Evolutionary conservation across 257 asterid genomes (phyloP).

Genomic region (Solanum sejunctum): DNA sequence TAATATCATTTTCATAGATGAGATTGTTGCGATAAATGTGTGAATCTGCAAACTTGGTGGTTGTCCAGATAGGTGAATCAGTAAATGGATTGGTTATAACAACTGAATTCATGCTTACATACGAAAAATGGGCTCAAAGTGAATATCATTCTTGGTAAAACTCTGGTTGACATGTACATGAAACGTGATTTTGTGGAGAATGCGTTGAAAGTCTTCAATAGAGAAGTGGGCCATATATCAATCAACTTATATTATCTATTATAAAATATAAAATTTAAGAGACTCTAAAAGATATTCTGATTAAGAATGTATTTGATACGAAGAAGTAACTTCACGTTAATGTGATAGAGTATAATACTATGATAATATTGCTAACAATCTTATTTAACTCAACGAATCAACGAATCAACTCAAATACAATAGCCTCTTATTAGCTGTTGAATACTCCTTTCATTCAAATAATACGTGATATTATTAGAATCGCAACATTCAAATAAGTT

Average conservation of each 20-base stretch:
- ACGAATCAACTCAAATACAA: neutral
- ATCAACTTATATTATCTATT: neutral
- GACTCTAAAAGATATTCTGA: neutral
- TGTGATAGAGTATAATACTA: neutral
- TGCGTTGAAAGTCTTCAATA: slow-evolving; percentile 51
- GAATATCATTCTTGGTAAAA: slow-evolving; percentile 56
- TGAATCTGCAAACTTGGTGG: slow-evolving; percentile 42
- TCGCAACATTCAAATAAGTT: neutral
- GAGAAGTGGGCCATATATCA: neutral
- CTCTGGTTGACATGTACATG: slow-evolving; percentile 82
- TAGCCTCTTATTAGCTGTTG: too few relatives aligned
- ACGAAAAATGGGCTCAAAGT: slow-evolving; percentile 37
- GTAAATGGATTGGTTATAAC: slow-evolving; percentile 44
- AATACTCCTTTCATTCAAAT: neutral
- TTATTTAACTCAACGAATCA: neutral
- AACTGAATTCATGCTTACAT: slow-evolving; percentile 39
- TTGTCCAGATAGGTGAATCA: slow-evolving; percentile 25
- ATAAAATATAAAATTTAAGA: neutral
- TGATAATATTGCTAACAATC: neutral
- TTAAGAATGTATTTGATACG: neutral
- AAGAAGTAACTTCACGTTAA: neutral
- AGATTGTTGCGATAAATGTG: slow-evolving; percentile 52
- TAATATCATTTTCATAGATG: slow-evolving; percentile 39
- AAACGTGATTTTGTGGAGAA: slow-evolving; percentile 67
- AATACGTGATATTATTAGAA: neutral